Evolutionary conservation across 208 protist genomes (phyloP).

Genomic region (Wallacemonas rigidus): DNA sequence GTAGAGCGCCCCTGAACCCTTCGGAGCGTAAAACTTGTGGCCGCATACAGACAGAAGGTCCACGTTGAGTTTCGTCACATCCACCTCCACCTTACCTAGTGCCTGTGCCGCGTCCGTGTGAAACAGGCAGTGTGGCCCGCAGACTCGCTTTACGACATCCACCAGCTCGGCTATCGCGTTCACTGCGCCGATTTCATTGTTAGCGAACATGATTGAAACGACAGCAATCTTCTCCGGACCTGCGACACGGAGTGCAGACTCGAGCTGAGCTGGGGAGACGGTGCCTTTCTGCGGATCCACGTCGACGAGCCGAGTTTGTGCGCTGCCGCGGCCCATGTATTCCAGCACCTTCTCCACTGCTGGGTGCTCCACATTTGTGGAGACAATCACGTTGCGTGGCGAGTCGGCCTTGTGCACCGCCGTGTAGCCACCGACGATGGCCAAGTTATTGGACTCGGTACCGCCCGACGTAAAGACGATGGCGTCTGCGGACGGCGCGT

Average conservation of each 20-base stretch:
- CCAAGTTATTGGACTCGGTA: slow-evolving; percentile 94
- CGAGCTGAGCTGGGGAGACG: not conserved
- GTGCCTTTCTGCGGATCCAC: slow-evolving; percentile 18
- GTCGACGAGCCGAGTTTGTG: slow-evolving; percentile 32
- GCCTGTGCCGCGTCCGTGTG: slow-evolving; percentile 97
- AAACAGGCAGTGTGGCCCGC: slow-evolving; percentile 66
- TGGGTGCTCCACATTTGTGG: slow-evolving; percentile 84
- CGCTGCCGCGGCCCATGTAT: slow-evolving; percentile 44
- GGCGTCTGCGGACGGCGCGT: slow-evolving; percentile 40
- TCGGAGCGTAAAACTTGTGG: slow-evolving; percentile 98
- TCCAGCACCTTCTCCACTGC: slow-evolving; percentile 85
- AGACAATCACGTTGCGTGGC: slow-evolving; percentile 56
- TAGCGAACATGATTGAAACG: slow-evolving; percentile 95
- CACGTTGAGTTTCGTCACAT: slow-evolving; percentile 90
- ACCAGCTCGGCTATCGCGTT: slow-evolving; percentile 90
- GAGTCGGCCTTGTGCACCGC: slow-evolving; percentile 36
- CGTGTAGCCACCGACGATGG: slow-evolving; percentile 71
- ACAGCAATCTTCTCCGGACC: slow-evolving; percentile 62
- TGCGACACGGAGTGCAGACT: slow-evolving; percentile 21
- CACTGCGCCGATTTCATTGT: slow-evolving; percentile 95
- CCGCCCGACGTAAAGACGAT: slow-evolving; percentile 94
- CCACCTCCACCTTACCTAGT: slow-evolving; percentile 96
- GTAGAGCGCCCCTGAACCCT: slow-evolving; percentile 86
- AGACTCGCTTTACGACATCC: slow-evolving; percentile 58
- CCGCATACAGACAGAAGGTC: slow-evolving; percentile 96